Conservation (phyloP, 805 yeast species). For the Metschnikowia lunata region DNA sequence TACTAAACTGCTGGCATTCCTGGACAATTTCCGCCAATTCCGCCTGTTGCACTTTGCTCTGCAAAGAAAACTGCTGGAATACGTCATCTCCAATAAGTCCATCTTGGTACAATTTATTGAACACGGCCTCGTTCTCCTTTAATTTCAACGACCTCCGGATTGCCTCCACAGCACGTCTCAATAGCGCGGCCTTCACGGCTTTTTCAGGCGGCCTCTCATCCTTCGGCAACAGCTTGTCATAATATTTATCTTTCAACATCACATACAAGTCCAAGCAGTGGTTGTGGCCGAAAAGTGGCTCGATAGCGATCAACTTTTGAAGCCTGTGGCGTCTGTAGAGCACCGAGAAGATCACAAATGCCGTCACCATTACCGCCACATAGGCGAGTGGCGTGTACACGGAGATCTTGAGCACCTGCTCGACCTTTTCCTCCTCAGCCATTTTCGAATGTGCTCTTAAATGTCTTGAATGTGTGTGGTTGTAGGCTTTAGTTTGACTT, state of each 20-base stretch:
- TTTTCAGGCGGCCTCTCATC: slow-evolving; percentile 66
- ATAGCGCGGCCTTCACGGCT: slow-evolving; percentile 58
- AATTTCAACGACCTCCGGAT: slow-evolving; percentile 77
- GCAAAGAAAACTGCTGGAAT: slow-evolving; percentile 73
- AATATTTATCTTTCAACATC: slow-evolving; percentile 47
- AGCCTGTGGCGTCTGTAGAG: slow-evolving; percentile 58
- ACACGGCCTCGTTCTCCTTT: slow-evolving; percentile 70
- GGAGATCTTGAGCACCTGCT: slow-evolving; percentile 32
- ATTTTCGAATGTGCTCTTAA: not conserved
- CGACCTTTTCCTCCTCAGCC: slow-evolving; percentile 17
- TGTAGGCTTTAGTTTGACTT: not conserved
- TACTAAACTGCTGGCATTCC: slow-evolving; percentile 69
- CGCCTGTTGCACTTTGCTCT: slow-evolving; percentile 70
- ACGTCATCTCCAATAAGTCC: slow-evolving; percentile 92
- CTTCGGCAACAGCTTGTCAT: slow-evolving; percentile 35
- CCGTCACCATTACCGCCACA: slow-evolving; percentile 60
- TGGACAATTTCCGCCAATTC: slow-evolving; percentile 72
- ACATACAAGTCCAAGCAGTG: slow-evolving; percentile 60
- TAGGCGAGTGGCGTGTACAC: slow-evolving; percentile 69
- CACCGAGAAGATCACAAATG: slow-evolving; percentile 65
- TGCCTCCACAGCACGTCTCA: slow-evolving; percentile 74
- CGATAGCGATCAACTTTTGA: slow-evolving; percentile 50
- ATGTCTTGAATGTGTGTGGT: not conserved
- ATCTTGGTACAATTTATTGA: slow-evolving; percentile 70
- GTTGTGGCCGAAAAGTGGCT: slow-evolving; percentile 72